Evolutionary conservation across 352 stramenopile genomes (phyloP), one percentile per base, ranked within the genome.

Genomic region (Pythium myriotylum): DNA sequence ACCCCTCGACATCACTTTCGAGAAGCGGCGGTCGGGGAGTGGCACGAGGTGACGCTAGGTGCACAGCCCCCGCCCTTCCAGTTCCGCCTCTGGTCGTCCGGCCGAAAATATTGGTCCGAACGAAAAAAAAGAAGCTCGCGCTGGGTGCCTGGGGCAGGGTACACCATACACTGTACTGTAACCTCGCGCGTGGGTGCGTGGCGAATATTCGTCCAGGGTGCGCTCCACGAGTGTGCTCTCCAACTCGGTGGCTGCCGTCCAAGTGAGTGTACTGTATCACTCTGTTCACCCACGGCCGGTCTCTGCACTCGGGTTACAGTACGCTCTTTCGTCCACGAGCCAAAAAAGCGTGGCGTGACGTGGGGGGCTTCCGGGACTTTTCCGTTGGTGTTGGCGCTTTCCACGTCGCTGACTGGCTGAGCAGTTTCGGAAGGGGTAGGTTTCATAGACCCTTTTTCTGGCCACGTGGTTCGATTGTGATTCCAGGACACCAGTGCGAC

Each of bases 351-450:
- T 48, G 37, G 37, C 41, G 41, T 48, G 41, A 48, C 43, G 41
- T 29, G 13, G 39, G 6, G 26, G n/a, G 27, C 35, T 52, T 62
- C 54, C 45, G 42, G 17, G 54, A 54, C n/a, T 62, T 53, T 62
- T 62, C 54, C 54, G 45, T 35, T 62, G 54, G 54, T 62, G 54
- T 54, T 62, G 54, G 54, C 35, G 27, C 42, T 37, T 2, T 48
- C 54, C 42, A 35, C 29, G 42, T 46, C 39, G 20, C 29, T 62
- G 32, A 62, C 41, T 62, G 54, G 54, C 54, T 62, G 54, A 42
- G 49, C 29, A 23, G 42, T 53, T 62, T 62, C 32, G 3, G 32
- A 17, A 4, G 22, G 32, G 45, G 14, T 54, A 54, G 45, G 54
- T 27, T 8, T 48, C 24, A 4, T 7, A 22, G 24, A 27, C 20